phyloP scores from a whole-genome alignment of 352 stramenopile species.

The Phytophthora sansomeana region DNA sequence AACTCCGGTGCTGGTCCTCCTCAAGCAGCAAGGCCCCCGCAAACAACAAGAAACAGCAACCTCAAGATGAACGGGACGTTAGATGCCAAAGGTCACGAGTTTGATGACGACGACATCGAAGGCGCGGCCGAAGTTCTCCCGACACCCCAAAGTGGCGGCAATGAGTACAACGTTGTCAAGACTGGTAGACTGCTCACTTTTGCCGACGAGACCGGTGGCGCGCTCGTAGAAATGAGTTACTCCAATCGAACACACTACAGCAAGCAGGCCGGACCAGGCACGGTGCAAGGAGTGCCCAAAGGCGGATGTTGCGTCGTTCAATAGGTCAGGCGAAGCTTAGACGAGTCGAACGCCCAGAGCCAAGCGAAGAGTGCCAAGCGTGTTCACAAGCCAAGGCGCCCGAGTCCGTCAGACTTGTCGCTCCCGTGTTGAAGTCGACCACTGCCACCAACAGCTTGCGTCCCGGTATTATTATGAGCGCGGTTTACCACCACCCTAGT shows the following conservation, averaged over 20 bases:
- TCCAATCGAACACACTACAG: conserved; percentile 84
- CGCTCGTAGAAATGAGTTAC: conserved; percentile 70
- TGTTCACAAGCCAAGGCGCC: conserved; percentile 5
- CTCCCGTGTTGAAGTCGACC: conserved; percentile 12
- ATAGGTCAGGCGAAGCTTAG: conserved; percentile 15
- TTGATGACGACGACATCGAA: conserved; percentile 34
- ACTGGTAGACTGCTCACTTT: conserved; percentile 60
- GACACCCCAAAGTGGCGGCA: conserved; percentile 10
- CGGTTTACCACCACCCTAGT: conserved; percentile 2
- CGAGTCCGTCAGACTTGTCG: neutral
- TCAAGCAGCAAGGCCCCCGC: conserved; percentile 9
- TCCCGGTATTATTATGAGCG: conserved; percentile 29
- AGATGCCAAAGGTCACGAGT: conserved; percentile 9
- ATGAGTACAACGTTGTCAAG: conserved; percentile 29
- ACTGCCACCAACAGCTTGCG: neutral
- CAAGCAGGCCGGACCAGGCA: conserved; percentile 60
- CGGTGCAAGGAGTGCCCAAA: conserved; percentile 38
- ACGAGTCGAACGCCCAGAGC: conserved; percentile 1
- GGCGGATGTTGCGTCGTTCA: conserved; percentile 34
- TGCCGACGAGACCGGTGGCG: conserved; percentile 68
- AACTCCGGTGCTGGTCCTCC: conserved; percentile 1
- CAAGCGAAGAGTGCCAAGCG: conserved; percentile 1
- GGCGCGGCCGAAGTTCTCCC: conserved; percentile 21
- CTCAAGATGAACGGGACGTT: conserved; percentile 30
- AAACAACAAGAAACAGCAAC: conserved; percentile 20